These are phyloP conservation scores for Trametes hirsuta DNA, from an alignment of 1,284 basidiomycete genomes.

Conservation along the genomic window DNA sequence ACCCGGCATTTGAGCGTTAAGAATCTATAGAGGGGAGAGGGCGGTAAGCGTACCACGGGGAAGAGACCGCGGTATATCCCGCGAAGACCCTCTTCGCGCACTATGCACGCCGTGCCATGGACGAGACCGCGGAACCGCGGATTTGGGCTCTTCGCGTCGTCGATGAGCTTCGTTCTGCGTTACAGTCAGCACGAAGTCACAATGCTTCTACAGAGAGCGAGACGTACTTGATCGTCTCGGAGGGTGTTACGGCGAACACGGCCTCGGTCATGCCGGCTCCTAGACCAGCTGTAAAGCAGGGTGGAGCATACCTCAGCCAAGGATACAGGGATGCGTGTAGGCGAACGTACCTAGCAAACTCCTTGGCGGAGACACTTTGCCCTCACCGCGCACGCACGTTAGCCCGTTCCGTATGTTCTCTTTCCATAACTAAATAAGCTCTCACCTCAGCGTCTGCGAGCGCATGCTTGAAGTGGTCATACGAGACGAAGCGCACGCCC, in stretches of 20 bases:
- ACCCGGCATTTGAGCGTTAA: conserved; percentile 30
- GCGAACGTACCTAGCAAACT: conserved; percentile 77
- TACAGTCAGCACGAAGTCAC: neutral
- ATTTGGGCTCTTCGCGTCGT: conserved; percentile 84
- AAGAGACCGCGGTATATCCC: conserved; percentile 93
- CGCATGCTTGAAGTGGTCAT: conserved; percentile 90
- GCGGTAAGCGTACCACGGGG: conserved; percentile 73
- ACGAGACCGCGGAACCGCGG: conserved; percentile 89
- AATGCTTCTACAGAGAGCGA: neutral
- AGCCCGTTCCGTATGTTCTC: neutral
- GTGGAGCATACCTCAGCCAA: conserved; percentile 4
- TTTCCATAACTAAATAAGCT: neutral
- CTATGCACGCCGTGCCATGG: conserved; percentile 84
- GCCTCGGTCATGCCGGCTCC: conserved; percentile 97
- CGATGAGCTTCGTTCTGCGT: conserved; percentile 93
- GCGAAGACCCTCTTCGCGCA: conserved; percentile 80
- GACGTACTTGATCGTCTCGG: conserved; percentile 95
- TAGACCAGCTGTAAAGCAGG: conserved; percentile 72
- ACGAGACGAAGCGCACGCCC: conserved; percentile 93
- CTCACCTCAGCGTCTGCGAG: conserved; percentile 84
- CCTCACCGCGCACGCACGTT: conserved; percentile 50
- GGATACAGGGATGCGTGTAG: neutral
- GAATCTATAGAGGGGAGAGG: no score
- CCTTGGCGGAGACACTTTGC: conserved; percentile 84
- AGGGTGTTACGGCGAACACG: conserved; percentile 93